Evolutionary conservation across 2,329 filamentous ascomycete species (phyloP), one percentile per base, ranked within the genome.

Genomic region (Trichoderma sp.): DNA sequence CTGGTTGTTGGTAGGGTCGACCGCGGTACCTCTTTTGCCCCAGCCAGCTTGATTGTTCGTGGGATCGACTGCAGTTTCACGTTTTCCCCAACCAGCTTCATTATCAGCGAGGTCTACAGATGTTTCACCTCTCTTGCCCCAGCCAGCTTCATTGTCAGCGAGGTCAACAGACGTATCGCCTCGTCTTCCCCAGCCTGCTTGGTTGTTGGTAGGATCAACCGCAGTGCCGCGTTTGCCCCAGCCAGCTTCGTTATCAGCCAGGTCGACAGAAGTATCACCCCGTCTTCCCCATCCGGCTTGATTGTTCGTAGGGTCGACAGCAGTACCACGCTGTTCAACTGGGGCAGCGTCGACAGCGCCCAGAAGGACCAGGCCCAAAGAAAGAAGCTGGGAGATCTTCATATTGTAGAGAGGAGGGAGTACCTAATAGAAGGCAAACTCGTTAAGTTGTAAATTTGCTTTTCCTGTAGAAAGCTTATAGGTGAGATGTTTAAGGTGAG

Each of bases 311-410:
- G n/a, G 21, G 6, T 74, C 71, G 4, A 67, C 62, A 7, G 56
- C 29, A 45, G 56, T 38, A 21, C 62, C 33, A 7, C 68, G 53
- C 29, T 62, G 68, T 38, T 63, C 45, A 16, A 60, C 31, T 35
- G 71, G 71, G 3, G 60, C 62, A 31, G 71, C 71, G 29, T 74
- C 59, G 41, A 74, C 71, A 35, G 71, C 71, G 31, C 62, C 62
- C 3, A 74, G 62, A n/a, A 74, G 59, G 9, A 12, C 27, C 12
- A 65, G 12, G 6, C 18, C 29, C 18, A 74, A 14, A 33, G 71
- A 41, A 5, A 74, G 18, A 6, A 74, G 7, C 14, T 67, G 45
- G 6, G 45, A 59, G 38, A 74, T n/a, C 71, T 66, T 74, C 71
- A 74, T 74, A 4, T 74, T 59, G 62, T 33, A 14, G 9, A 9